A percentile compares a stretch with the other conserved stretches of the same genome.
phyloP scores from a whole-genome alignment of 441 rosid genomes.

The Pelargonium citronellum region DNA sequence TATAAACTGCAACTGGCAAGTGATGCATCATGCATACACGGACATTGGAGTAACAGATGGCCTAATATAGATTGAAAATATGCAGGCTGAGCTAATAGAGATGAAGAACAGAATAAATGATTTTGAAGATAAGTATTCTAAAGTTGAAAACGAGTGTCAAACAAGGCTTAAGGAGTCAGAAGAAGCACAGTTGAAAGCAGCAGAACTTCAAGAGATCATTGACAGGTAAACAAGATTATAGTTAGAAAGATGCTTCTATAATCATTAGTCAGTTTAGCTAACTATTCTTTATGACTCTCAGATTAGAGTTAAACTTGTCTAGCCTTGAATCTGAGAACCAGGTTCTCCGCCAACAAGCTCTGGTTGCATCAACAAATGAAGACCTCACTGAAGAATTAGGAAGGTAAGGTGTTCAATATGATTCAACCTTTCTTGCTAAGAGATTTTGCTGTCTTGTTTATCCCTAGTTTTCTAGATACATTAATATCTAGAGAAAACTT shows the following conservation, averaged over 20 bases:
- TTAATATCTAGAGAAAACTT: not conserved
- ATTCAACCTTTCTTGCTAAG: constrained; percentile 5
- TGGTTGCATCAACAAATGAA: constrained; percentile 39
- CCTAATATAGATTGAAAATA: constrained; percentile 14
- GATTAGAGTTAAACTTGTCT: constrained; percentile 47
- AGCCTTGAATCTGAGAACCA: constrained; percentile 68
- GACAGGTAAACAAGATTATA: constrained; percentile 34
- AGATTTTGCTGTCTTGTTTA: not conserved
- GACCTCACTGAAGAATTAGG: constrained; percentile 39
- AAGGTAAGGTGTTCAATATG: constrained; percentile 25
- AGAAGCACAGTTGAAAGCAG: constrained; percentile 42
- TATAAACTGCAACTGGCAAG: not conserved
- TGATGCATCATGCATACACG: not conserved
- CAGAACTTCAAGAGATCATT: constrained; percentile 40
- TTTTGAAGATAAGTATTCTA: constrained; percentile 37
- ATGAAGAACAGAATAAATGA: constrained; percentile 36
- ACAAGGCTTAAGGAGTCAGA: constrained; percentile 41
- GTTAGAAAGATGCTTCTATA: constrained; percentile 14
- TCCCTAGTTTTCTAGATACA: not conserved
- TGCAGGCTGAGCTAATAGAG: constrained; percentile 39
- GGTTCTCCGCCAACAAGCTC: constrained; percentile 64
- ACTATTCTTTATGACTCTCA: constrained; percentile 28
- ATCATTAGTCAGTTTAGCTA: constrained; percentile 10
- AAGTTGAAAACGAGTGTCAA: constrained; percentile 38
- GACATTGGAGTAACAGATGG: not conserved